Evolutionary conservation across 2,329 filamentous ascomycete species (phyloP).

Genomic region (Aspergillus ochraceoroseus): DNA sequence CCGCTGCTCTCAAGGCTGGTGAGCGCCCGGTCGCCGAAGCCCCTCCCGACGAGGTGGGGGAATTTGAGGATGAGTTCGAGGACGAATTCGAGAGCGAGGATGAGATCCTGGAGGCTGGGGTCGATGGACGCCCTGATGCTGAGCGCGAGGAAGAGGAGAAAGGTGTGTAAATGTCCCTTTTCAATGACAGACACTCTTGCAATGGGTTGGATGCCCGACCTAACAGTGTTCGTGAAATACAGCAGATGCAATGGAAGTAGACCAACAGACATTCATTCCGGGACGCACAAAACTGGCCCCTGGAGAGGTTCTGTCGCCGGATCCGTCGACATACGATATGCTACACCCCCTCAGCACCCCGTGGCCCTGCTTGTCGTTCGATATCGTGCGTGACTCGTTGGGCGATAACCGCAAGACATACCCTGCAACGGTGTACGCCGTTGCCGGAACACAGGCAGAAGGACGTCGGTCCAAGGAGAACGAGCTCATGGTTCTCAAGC

Average conservation of each 20-base stretch:
- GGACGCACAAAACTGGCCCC: conserved; percentile 86
- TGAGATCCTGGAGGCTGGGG: conserved; percentile 89
- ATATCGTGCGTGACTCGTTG: conserved; percentile 78
- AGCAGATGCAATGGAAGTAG: conserved; percentile 78
- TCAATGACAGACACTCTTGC: too few relatives aligned
- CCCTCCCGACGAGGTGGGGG: conserved; percentile 53
- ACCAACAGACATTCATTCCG: conserved; percentile 69
- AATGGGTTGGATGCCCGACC: too few relatives aligned
- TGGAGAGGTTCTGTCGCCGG: conserved; percentile 84
- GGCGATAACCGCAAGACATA: conserved; percentile 90
- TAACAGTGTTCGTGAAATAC: conserved; percentile 20
- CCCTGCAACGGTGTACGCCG: conserved; percentile 90
- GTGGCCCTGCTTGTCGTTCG: conserved; percentile 96
- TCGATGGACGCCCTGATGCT: conserved; percentile 85
- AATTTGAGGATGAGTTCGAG: conserved; percentile 76
- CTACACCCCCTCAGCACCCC: conserved; percentile 88
- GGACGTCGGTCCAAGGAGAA: conserved; percentile 72
- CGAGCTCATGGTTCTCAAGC: conserved; percentile 90
- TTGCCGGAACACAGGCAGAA: conserved; percentile 91
- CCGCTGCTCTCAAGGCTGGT: conserved; percentile 56
- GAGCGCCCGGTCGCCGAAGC: conserved; percentile 52
- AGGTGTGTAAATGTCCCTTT: conserved; percentile 44
- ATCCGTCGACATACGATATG: conserved; percentile 96
- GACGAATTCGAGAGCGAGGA: conserved; percentile 94
- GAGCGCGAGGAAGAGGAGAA: conserved; percentile 85